A percentile compares a stretch with the other conserved stretches of the same genome.
Conservation (phyloP, 148 eudicot species). For the Spergularia marina region DNA sequence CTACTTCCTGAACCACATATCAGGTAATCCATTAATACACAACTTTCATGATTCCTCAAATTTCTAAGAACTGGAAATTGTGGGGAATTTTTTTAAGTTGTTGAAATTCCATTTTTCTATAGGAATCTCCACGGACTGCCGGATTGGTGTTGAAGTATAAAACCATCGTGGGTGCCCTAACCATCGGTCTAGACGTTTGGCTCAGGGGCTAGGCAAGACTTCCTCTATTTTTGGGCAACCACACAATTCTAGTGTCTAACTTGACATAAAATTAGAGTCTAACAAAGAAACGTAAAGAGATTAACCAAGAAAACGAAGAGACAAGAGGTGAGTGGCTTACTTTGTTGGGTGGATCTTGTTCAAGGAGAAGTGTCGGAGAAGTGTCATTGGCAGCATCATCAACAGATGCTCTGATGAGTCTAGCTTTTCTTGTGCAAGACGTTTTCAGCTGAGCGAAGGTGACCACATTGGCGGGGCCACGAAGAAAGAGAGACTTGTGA, state of each 20-base stretch:
- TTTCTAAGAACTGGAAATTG: neutral
- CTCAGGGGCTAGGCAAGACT: no score
- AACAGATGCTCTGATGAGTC: slow-evolving; percentile 5
- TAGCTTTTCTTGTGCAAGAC: neutral
- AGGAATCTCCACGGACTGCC: no score
- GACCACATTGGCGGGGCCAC: neutral
- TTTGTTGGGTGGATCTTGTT: neutral
- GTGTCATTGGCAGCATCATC: neutral
- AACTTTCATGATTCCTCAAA: neutral
- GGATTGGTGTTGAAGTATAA: no score
- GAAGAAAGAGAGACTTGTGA: neutral
- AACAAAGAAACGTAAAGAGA: neutral
- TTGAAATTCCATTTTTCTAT: no score
- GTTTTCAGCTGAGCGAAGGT: neutral
- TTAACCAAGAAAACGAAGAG: neutral
- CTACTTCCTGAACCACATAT: slow-evolving; percentile 52
- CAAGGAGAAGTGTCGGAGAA: neutral
- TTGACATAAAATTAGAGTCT: no score
- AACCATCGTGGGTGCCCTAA: no score
- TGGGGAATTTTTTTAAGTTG: neutral
- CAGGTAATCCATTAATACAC: neutral
- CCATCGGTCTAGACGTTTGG: no score
- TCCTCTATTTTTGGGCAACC: no score
- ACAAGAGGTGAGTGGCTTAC: neutral
- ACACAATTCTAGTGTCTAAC: no score